These are phyloP conservation scores for Houttuynia cordata DNA, from an alignment of 164 flowering plant genomes.

Conservation along the genomic window DNA sequence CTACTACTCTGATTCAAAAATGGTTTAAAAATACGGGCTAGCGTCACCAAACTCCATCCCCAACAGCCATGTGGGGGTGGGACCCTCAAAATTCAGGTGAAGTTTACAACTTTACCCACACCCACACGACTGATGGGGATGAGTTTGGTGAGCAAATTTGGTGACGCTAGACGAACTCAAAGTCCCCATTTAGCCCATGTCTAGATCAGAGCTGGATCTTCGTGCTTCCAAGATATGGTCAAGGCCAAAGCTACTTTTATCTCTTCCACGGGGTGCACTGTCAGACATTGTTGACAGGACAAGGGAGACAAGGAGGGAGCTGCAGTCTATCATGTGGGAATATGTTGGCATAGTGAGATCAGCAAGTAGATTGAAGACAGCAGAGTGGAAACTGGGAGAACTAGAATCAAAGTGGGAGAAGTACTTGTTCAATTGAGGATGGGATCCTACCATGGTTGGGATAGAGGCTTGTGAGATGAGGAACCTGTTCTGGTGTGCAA, in stretches of 20 bases:
- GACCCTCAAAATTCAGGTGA: too few species aligned
- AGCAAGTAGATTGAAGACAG: conserved; percentile 48
- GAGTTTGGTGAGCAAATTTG: too few species aligned
- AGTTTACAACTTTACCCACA: too few species aligned
- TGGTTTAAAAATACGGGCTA: too few species aligned
- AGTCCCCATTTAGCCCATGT: too few species aligned
- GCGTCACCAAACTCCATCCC: too few species aligned
- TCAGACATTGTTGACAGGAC: conserved; percentile 32
- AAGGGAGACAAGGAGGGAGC: conserved; percentile 38
- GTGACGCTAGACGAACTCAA: too few species aligned
- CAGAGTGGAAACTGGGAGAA: conserved; percentile 57
- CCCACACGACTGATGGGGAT: too few species aligned
- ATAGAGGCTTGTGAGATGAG: conserved; percentile 90
- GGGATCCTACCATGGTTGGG: conserved; percentile 82
- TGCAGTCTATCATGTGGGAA: conserved; percentile 83
- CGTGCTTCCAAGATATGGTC: conserved; percentile 41
- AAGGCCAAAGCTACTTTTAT: conserved; percentile 41
- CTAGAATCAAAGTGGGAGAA: conserved; percentile 80
- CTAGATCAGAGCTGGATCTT: conserved; percentile 16
- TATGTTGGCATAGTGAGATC: conserved; percentile 89
- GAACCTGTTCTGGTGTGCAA: conserved; percentile 87
- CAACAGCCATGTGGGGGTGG: too few species aligned
- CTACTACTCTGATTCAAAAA: too few species aligned
- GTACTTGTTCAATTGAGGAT: conserved; percentile 54
- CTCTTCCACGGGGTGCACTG: conserved; percentile 27